Percentiles rank a stretch among this genome's conserved stretches.
These are phyloP conservation scores for Eutrema yunnanense DNA, from an alignment of 345 rosid species.

Conservation along the genomic window DNA sequence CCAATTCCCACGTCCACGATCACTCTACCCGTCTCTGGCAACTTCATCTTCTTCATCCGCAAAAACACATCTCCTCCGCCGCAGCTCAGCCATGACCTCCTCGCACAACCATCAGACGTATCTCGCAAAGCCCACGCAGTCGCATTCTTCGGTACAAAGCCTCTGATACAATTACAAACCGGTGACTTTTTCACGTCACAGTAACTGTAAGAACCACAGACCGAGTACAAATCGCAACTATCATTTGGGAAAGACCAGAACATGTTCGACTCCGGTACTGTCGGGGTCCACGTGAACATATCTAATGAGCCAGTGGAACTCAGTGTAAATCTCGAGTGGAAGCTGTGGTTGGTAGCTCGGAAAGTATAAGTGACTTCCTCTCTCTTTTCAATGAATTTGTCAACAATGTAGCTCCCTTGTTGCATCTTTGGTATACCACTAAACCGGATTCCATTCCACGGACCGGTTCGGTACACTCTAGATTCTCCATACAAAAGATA, in stretches of 20 bases:
- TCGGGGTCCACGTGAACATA: slow-evolving; percentile 39
- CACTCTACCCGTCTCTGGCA: slow-evolving; percentile 44
- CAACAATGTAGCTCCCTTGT: slow-evolving; percentile 32
- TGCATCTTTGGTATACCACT: slow-evolving; percentile 70
- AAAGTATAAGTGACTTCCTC: slow-evolving; percentile 41
- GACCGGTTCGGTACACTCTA: slow-evolving; percentile 39
- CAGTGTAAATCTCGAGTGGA: slow-evolving; percentile 43
- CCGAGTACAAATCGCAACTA: slow-evolving; percentile 44
- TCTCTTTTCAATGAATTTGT: slow-evolving; percentile 30
- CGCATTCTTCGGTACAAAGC: slow-evolving; percentile 47
- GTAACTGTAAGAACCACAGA: slow-evolving; percentile 57
- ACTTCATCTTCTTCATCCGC: slow-evolving; percentile 43
- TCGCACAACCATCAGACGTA: slow-evolving; percentile 47
- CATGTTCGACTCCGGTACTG: slow-evolving; percentile 29
- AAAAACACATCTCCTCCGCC: slow-evolving; percentile 43
- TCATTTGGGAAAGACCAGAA: slow-evolving; percentile 63
- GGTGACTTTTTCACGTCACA: slow-evolving; percentile 64
- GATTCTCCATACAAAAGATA: slow-evolving; percentile 24
- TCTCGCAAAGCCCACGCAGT: slow-evolving; percentile 45
- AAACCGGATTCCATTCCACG: slow-evolving; percentile 65
- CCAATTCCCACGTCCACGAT: slow-evolving; percentile 32
- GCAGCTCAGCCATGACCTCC: slow-evolving; percentile 45
- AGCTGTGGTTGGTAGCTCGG: slow-evolving; percentile 4
- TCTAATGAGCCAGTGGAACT: slow-evolving; percentile 33
- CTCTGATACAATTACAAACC: slow-evolving; percentile 48